Conservation (phyloP, 768 basidiomycete genomes). For the Royoungia palumana region DNA sequence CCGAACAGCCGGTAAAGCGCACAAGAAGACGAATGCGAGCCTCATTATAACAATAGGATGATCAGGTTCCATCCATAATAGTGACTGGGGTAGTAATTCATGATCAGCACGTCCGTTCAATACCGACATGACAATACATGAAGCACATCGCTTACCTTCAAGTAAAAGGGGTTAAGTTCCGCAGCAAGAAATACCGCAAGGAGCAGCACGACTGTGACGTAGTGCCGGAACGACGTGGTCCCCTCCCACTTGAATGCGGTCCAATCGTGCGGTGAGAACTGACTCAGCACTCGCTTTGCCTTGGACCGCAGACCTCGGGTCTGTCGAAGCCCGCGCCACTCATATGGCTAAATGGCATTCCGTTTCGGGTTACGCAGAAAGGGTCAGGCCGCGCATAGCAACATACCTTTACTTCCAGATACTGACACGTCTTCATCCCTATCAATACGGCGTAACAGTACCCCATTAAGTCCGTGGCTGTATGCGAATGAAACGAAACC, state of each 20-base stretch:
- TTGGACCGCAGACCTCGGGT: slow-evolving; percentile 76
- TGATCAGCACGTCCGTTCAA: slow-evolving; percentile 23
- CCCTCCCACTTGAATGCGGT: slow-evolving; percentile 86
- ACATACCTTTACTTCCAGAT: slow-evolving; percentile 79
- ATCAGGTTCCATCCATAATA: slow-evolving; percentile 88
- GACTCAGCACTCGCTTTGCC: slow-evolving; percentile 73
- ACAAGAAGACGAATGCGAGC: slow-evolving; percentile 75
- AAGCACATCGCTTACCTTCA: slow-evolving; percentile 54
- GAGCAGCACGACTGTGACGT: slow-evolving; percentile 68
- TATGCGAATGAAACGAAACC: slow-evolving; percentile 3
- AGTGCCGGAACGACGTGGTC: slow-evolving; percentile 73
- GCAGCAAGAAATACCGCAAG: slow-evolving; percentile 79
- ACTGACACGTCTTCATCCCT: slow-evolving; percentile 88
- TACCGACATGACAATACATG: slow-evolving; percentile 2
- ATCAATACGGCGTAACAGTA: slow-evolving; percentile 1
- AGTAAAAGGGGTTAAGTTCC: slow-evolving; percentile 84
- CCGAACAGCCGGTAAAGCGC: slow-evolving; percentile 81
- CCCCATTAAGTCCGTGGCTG: slow-evolving; percentile 14
- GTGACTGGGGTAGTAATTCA: slow-evolving; percentile 37
- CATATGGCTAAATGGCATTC: slow-evolving; percentile 56
- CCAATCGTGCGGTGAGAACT: slow-evolving; percentile 86
- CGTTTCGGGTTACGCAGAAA: background rate
- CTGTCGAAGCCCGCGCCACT: slow-evolving; percentile 81
- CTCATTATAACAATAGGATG: slow-evolving; percentile 77
- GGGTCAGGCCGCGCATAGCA: background rate